Base-by-base conservation (phyloP, 495 filamentous ascomycete genomes). In the Schizothecium vesticola region DNA sequence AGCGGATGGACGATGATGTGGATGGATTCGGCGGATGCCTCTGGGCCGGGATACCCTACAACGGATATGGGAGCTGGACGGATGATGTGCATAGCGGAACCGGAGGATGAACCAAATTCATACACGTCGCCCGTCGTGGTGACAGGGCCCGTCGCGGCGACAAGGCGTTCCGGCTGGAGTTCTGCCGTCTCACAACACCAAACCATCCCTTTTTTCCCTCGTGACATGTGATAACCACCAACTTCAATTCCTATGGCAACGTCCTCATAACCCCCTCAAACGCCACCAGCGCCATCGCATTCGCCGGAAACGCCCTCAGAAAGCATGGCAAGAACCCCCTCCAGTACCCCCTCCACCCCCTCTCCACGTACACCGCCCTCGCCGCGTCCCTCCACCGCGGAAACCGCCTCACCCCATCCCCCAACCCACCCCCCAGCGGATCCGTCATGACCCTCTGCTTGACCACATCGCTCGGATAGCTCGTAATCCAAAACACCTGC, bases 371-470 rank as follows among this genome's bases (percentile, higher is more conserved):
- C 5, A 99, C 89, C 12, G 90, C 87, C 68, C 74, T 81, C 19
- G 92, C 94, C 1, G 95, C 94, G 71, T 92, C 88, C 72, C 82
- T 87, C 95, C 95, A 99, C 62, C 84, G 81, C 23, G 75, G 83
- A 77, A 93, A 97, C 72, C 81, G 84, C 67, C 88, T 83, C 72
- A 87, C 78, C 8, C 91, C 91, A 69, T 92, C 91, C 11, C 83
- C 82, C 21, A 92, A 77, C 12, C 84, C 84, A 0, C 89, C 87
- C 5, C 89, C 94, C 69, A 99, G 80, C 1, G 89, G 86, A 76
- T 97, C 95, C 22, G 93, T 96, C 95, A 99, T 97, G 63, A 99
- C 88, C n/a, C 93, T 87, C 79, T 97, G 94, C 82, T 99, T 99
- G 24, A 99, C 91, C 16, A 97, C 94, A 74, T 99, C 95, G 31